Evolutionary conservation across 2,329 filamentous ascomycete genomes (phyloP).

Genomic region (Gnomoniopsis sp.): DNA sequence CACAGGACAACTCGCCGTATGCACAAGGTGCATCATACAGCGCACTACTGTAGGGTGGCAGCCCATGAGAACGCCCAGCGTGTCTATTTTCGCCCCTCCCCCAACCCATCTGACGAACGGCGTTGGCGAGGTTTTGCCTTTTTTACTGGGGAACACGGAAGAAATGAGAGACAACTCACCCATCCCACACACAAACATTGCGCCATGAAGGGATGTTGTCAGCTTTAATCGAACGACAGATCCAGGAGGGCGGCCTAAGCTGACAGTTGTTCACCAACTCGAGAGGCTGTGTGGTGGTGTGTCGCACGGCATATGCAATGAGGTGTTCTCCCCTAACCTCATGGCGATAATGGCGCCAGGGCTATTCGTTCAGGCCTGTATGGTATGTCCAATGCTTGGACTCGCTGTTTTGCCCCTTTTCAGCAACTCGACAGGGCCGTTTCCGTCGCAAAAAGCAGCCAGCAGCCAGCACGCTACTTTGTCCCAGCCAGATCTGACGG

Average conservation of each 20-base stretch:
- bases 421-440: neutral
- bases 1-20: slow-evolving; percentile 18
- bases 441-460: neutral
- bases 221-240: neutral
- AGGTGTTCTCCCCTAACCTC: neutral
- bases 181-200: neutral
- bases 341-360: neutral
- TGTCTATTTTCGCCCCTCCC: slow-evolving; percentile 12
- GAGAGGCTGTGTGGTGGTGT: neutral
- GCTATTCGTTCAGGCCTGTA: neutral
- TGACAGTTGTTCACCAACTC: neutral
- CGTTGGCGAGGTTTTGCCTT: neutral
- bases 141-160: neutral
- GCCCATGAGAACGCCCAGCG: slow-evolving; percentile 7
- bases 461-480: neutral
- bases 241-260: neutral
- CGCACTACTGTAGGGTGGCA: slow-evolving; percentile 17
- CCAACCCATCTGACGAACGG: slow-evolving; percentile 12
- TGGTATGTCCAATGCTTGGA: neutral
- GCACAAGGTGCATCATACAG: slow-evolving; percentile 17
- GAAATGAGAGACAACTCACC: slow-evolving; percentile 15
- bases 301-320: slow-evolving; percentile 1
- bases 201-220: slow-evolving; percentile 9
- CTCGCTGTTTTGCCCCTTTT: neutral
- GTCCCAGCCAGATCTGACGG: neutral